A percentile compares a stretch with the other conserved stretches of the same genome.
phyloP scores from a whole-genome alignment of 1,139 yeast genomes.

The Candida labiduridarum region DNA sequence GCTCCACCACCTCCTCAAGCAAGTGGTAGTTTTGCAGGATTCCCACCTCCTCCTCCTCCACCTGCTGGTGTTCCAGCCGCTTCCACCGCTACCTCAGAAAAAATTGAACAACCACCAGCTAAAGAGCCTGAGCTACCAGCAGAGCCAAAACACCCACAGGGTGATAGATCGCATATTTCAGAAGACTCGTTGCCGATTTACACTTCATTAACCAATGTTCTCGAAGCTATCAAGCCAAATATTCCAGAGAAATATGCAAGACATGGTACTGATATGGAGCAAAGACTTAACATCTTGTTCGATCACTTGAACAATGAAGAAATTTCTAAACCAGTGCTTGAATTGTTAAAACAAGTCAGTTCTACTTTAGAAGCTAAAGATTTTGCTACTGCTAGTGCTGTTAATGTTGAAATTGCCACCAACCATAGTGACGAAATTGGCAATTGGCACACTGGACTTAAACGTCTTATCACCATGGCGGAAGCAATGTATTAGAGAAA shows the following conservation, averaged over 20 bases:
- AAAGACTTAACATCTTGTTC: constrained; percentile 74
- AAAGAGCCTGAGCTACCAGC: constrained; percentile 16
- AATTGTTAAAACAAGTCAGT: constrained; percentile 54
- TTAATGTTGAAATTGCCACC: constrained; percentile 64
- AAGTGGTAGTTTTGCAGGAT: background rate
- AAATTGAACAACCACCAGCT: constrained; percentile 21
- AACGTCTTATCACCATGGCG: constrained; percentile 80
- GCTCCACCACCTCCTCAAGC: constrained; percentile 21
- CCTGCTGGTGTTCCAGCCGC: constrained; percentile 17
- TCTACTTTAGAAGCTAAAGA: constrained; percentile 55
- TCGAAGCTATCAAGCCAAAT: constrained; percentile 67
- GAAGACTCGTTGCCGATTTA: constrained; percentile 60
- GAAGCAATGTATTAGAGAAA: constrained; percentile 41
- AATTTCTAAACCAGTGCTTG: constrained; percentile 57
- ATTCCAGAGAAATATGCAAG: constrained; percentile 75
- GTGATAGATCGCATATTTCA: constrained; percentile 74
- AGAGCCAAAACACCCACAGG: constrained; percentile 55
- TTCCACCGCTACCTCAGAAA: background rate
- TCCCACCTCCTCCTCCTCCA: constrained; percentile 12
- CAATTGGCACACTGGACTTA: constrained; percentile 92
- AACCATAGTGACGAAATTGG: constrained; percentile 77
- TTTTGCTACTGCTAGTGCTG: constrained; percentile 58
- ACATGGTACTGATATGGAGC: constrained; percentile 81
- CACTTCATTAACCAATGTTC: constrained; percentile 52
- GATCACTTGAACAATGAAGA: constrained; percentile 82